Conservation (phyloP, 176 grass and related monocot species). For the Lolium multiflorum region DNA sequence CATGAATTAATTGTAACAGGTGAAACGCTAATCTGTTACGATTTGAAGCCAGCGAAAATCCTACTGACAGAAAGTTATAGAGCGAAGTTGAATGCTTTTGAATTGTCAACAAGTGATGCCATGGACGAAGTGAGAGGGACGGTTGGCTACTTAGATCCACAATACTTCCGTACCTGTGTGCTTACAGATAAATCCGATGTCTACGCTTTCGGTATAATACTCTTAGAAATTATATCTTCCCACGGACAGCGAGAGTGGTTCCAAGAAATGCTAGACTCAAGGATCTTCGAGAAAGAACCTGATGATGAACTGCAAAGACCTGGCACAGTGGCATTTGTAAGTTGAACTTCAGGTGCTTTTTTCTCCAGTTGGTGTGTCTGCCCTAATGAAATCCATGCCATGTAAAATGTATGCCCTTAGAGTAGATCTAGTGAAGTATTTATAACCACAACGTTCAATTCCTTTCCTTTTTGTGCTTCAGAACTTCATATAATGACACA, state of each 20-base stretch:
- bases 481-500: neutral
- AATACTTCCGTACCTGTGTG: slow-evolving; percentile 45
- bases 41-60: slow-evolving; percentile 73
- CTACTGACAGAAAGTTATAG: slow-evolving; percentile 71
- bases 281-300: neutral
- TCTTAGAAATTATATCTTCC: slow-evolving; percentile 63
- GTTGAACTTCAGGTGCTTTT: neutral
- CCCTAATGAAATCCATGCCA: neutral
- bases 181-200: slow-evolving; percentile 73
- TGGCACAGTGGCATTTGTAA: slow-evolving; percentile 42
- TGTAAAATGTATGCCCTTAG: neutral
- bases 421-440: neutral
- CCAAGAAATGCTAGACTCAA: neutral
- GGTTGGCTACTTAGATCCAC: slow-evolving; percentile 63
- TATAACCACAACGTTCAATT: neutral
- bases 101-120: slow-evolving; percentile 49
- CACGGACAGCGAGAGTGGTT: slow-evolving; percentile 5
- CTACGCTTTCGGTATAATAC: slow-evolving; percentile 73
- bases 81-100: slow-evolving; percentile 65
- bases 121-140: slow-evolving; percentile 50
- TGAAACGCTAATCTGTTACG: slow-evolving; percentile 60
- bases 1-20: slow-evolving; percentile 33
- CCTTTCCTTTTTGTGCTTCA: neutral
- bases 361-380: neutral
- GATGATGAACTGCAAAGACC: neutral